A percentile compares a stretch with the other conserved stretches of the same genome.
phyloP scores from a whole-genome alignment of 1,284 basidiomycete genomes.

The Ustilago cynodontis region DNA sequence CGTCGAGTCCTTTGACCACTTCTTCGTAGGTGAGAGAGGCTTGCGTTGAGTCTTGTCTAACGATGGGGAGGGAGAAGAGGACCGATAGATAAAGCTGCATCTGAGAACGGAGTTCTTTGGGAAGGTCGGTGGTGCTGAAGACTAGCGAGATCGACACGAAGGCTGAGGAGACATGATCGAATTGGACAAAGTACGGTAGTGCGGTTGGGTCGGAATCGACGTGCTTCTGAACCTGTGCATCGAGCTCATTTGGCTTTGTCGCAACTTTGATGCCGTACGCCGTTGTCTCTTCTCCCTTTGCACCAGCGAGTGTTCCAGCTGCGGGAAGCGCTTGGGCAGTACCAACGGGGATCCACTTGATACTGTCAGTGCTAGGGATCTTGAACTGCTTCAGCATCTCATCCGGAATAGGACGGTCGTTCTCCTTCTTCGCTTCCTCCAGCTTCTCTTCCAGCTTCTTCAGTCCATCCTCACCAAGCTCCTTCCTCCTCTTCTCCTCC shows the following conservation, averaged over 20 bases:
- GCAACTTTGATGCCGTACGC: constrained; percentile 33
- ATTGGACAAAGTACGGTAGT: constrained; percentile 91
- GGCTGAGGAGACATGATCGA: constrained; percentile 81
- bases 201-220: constrained; percentile 79
- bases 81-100: constrained; percentile 86
- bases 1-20: constrained; percentile 89
- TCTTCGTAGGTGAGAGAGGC: constrained; percentile 82
- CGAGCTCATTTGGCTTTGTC: constrained; percentile 56
- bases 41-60: constrained; percentile 77
- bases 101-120: constrained; percentile 71
- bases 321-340: constrained; percentile 71
- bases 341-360: constrained; percentile 94
- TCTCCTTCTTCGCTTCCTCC: constrained; percentile 85
- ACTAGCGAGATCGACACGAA: constrained; percentile 82
- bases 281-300: constrained; percentile 7
- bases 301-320: neutral
- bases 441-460: constrained; percentile 79
- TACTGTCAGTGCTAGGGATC: constrained; percentile 76
- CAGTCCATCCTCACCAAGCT: constrained; percentile 85
- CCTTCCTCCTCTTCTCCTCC: constrained; percentile 78
- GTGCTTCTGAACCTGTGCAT: constrained; percentile 75
- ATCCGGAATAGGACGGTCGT: constrained; percentile 84
- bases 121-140: constrained; percentile 73
- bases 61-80: constrained; percentile 90
- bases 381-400: constrained; percentile 85